Percentiles rank a stretch among this genome's conserved stretches.
These are phyloP conservation scores for Cladosporium austrohemisphaericum DNA, from an alignment of 2,329 filamentous ascomycete species.

Conservation along the genomic window DNA sequence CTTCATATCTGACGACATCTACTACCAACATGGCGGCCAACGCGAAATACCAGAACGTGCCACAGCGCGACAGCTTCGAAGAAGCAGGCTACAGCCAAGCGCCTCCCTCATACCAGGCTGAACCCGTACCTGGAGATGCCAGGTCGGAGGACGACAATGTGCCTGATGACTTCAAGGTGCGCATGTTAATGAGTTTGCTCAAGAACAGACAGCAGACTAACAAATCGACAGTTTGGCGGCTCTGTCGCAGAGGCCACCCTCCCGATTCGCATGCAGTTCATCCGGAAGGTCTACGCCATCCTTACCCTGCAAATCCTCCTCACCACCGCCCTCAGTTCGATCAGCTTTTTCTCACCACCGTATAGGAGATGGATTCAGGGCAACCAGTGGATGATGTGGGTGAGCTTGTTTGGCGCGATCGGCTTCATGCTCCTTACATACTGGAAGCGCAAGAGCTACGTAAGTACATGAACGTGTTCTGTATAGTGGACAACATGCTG, in stretches of 20 bases:
- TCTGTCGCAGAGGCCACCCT: conserved; percentile 89
- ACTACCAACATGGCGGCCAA: conserved; percentile 63
- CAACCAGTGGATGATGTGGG: conserved; percentile 79
- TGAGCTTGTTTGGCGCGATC: conserved; percentile 79
- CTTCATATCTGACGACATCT: neutral
- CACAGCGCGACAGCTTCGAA: conserved; percentile 82
- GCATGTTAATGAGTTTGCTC: neutral
- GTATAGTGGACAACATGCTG: neutral
- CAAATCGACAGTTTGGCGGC: conserved; percentile 70
- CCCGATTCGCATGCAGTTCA: conserved; percentile 80
- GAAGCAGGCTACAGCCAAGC: conserved; percentile 67
- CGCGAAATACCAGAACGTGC: conserved; percentile 77
- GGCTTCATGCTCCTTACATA: conserved; percentile 82
- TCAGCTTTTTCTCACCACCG: conserved; percentile 76
- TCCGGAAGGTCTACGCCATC: conserved; percentile 88
- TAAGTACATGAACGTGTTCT: neutral
- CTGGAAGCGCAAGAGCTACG: conserved; percentile 81
- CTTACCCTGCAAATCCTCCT: conserved; percentile 89
- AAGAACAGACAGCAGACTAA: conserved; percentile 14
- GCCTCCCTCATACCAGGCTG: conserved; percentile 75
- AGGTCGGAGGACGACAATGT: conserved; percentile 84
- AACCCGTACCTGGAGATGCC: conserved; percentile 60
- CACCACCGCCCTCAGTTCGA: conserved; percentile 72
- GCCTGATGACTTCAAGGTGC: conserved; percentile 93
- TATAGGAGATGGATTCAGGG: conserved; percentile 87